These are phyloP conservation scores for Dendrobium nobile DNA, from an alignment of 106 monocot species.

Conservation along the genomic window DNA sequence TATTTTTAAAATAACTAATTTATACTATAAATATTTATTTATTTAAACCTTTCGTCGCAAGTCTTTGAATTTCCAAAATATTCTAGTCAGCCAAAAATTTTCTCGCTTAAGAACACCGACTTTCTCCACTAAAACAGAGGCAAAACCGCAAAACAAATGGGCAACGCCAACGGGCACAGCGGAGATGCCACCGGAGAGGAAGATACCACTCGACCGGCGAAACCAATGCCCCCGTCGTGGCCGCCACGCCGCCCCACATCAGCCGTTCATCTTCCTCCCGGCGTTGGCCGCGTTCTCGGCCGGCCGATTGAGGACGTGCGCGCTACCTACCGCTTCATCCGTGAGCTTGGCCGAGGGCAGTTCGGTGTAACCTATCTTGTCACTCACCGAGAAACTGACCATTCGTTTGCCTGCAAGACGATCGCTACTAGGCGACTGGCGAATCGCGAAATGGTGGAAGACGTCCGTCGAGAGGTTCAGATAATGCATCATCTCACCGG, in stretches of 20 bases:
- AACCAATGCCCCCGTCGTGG: slow-evolving; percentile 2
- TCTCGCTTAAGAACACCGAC: too few relatives aligned
- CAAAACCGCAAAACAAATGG: background rate
- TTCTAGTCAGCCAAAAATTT: too few relatives aligned
- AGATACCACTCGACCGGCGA: background rate
- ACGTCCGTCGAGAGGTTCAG: slow-evolving; percentile 39
- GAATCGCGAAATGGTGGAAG: slow-evolving; percentile 11
- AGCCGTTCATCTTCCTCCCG: background rate
- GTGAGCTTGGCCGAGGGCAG: slow-evolving; percentile 24
- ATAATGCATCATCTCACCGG: slow-evolving; percentile 46
- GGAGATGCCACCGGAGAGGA: slow-evolving; percentile 5
- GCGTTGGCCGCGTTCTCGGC: slow-evolving; percentile 13
- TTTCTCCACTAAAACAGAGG: too few relatives aligned
- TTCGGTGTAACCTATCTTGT: slow-evolving; percentile 20
- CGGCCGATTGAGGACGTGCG: slow-evolving; percentile 18
- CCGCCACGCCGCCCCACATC: background rate
- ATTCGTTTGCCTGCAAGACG: slow-evolving; percentile 27
- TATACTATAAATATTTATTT: too few relatives aligned
- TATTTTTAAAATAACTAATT: too few relatives aligned
- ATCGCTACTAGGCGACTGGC: slow-evolving; percentile 19
- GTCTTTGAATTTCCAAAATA: too few relatives aligned
- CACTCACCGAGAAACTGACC: slow-evolving; percentile 12
- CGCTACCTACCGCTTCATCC: slow-evolving; percentile 10
- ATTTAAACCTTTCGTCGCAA: too few relatives aligned
- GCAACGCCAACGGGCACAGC: slow-evolving; percentile 2